Base-by-base conservation (phyloP, 2,329 filamentous ascomycete species). In the Penicillium sp. region DNA sequence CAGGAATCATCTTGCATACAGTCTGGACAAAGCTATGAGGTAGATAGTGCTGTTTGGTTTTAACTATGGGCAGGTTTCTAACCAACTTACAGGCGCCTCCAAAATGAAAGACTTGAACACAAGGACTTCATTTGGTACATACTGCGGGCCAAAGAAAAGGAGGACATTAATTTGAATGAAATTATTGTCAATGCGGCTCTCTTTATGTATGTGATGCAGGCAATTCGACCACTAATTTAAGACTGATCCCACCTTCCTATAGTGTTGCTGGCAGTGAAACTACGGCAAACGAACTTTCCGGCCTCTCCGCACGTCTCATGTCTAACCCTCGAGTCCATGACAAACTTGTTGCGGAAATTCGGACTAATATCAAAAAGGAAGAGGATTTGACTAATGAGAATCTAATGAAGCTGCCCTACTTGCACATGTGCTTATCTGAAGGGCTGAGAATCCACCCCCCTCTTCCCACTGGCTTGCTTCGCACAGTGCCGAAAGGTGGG, bases 391-490 rank as follows among this genome's bases (percentile, higher is more conserved):
- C 47, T 7, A 60, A 64, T 9, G 48, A 55, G 22, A 55, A 62
- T 1, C 65, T 71, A 6, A 75, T 75, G 24, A 46, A 67, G 2
- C 43, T 58, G 21, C 67, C 70, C 0, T 81, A 78, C 60, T 68
- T 81, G 1, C 70, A 75, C 16, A 78, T 77, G 6, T 73, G 70
- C 57, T 70, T 82, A 35, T 74, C 80, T 51, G 79, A 82, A 60
- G 65, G 73, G 1, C 66, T 81, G 57, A 72, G 79, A 27, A 64
- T 80, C 51, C 72, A 72, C 2, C 77, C 79, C 2, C 71, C 77
- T 0, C 71, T 75, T 33, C 46, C 46, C 10, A 48, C 13, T 33
- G 46, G 46, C 22, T n/a, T 31, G 5, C 19, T 33, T 14, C 46
- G 46, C 19, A 33, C 46, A 5, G 46, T 48, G 1, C 63, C 70